Percentiles rank a stretch among this genome's conserved stretches.
Evolutionary conservation across 495 filamentous ascomycete species (phyloP).

Genomic region (Viridothelium virens): DNA sequence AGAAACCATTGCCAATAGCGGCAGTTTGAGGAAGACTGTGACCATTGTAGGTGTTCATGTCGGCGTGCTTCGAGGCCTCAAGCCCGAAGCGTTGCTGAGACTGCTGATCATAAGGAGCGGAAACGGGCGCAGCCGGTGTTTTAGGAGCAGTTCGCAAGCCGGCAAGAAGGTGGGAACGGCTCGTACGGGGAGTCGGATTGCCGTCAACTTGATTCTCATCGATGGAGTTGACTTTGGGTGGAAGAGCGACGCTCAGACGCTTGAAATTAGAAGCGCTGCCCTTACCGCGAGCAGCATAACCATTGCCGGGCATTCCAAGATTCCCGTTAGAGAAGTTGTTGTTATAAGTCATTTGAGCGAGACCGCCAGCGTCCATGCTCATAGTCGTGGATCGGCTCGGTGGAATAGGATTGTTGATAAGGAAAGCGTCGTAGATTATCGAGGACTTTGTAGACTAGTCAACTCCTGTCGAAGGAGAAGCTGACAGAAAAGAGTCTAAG

Average conservation of each 20-base stretch:
- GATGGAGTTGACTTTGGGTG: conserved; percentile 55
- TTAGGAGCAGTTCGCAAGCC: conserved; percentile 90
- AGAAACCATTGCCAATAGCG: conserved; percentile 49
- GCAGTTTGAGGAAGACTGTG: conserved; percentile 55
- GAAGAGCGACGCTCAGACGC: conserved; percentile 59
- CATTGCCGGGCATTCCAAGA: conserved; percentile 65
- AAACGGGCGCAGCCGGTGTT: conserved; percentile 60
- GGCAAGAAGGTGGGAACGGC: conserved; percentile 87
- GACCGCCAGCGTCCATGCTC: conserved; percentile 98
- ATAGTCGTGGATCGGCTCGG: conserved; percentile 33
- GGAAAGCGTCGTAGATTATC: neutral
- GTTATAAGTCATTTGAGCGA: conserved; percentile 98
- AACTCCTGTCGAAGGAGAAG: neutral
- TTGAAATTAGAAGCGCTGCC: conserved; percentile 65
- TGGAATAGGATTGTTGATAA: neutral
- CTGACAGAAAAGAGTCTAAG: neutral
- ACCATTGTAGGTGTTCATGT: conserved; percentile 31
- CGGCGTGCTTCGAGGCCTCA: conserved; percentile 41
- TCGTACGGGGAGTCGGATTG: conserved; percentile 77
- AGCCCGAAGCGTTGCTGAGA: conserved; percentile 41
- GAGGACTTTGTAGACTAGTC: neutral
- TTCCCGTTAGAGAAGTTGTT: conserved; percentile 47
- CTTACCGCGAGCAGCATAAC: conserved; percentile 75
- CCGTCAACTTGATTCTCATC: conserved; percentile 55
- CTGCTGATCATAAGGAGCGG: conserved; percentile 52